phyloP scores from a whole-genome alignment of 1,139 yeast genomes.

The Candida sanyaensis region DNA sequence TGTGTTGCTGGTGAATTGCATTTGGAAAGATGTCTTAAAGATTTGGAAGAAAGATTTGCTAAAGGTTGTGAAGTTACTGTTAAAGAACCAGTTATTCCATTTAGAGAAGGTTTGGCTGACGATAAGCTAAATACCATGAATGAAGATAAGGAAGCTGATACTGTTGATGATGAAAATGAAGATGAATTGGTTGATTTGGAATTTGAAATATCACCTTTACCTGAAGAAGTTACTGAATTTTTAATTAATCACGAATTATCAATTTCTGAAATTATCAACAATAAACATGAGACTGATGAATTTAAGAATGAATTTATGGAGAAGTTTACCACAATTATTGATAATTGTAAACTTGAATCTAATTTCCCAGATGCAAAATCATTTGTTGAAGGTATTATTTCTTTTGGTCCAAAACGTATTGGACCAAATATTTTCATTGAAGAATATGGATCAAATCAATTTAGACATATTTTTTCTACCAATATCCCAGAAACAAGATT shows the following conservation, averaged over 20 bases:
- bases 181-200: constrained; percentile 47
- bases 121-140: constrained; percentile 19
- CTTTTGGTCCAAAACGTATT: constrained; percentile 76
- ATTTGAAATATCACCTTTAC: constrained; percentile 59
- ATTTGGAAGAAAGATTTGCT: constrained; percentile 87
- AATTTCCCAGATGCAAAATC: constrained; percentile 22
- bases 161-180: constrained; percentile 27
- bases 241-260: constrained; percentile 48
- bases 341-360: constrained; percentile 20
- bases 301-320: constrained; percentile 5
- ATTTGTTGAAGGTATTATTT: constrained; percentile 49
- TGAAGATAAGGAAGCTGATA: constrained; percentile 13
- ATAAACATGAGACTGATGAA: constrained; percentile 18
- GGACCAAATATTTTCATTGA: constrained; percentile 82
- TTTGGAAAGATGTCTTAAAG: constrained; percentile 87
- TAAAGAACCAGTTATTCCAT: constrained; percentile 94
- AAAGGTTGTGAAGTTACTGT: constrained; percentile 77
- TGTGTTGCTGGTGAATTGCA: constrained; percentile 97
- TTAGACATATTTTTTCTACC: constrained; percentile 29
- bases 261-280: constrained; percentile 23
- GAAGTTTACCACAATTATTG: constrained; percentile 33
- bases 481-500: constrained; percentile 26
- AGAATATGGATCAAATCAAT: constrained; percentile 29
- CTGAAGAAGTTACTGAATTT: constrained; percentile 50
- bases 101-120: constrained; percentile 76